Evolutionary conservation across 768 basidiomycete species (phyloP).

Genomic region (Lactarius vividus): DNA sequence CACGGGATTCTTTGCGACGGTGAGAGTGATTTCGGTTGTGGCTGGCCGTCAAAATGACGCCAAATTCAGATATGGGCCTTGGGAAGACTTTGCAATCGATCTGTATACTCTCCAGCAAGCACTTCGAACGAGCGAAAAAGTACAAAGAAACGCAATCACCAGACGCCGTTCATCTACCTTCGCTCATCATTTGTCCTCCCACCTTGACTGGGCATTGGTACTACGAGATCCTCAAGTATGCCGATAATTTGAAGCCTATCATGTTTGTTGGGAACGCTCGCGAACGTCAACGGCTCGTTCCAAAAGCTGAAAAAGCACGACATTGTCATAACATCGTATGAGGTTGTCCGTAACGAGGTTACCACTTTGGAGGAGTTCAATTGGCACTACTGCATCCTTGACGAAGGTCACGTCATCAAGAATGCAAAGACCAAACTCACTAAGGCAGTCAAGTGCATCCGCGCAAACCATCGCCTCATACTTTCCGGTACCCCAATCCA

Average conservation of each 20-base stretch:
- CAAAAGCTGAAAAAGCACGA: constrained; percentile 72
- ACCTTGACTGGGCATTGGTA: constrained; percentile 99
- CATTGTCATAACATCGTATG: constrained; percentile 96
- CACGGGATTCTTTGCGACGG: constrained; percentile 99
- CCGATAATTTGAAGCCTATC: constrained; percentile 77
- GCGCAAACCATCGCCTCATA: constrained; percentile 90
- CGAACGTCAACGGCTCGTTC: constrained; percentile 69
- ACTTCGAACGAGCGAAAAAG: constrained; percentile 76
- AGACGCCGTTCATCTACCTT: constrained; percentile 84
- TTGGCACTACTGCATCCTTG: constrained; percentile 96
- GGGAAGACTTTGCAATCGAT: constrained; percentile 98
- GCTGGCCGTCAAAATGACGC: constrained; percentile 16
- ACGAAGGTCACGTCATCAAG: constrained; percentile 99
- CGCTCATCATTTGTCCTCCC: constrained; percentile 93
- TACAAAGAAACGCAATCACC: constrained; percentile 63
- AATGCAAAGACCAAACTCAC: constrained; percentile 98
- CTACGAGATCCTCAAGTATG: constrained; percentile 94
- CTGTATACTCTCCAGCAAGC: constrained; percentile 93
- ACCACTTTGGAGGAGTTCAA: constrained; percentile 63
- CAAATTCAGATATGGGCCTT: constrained; percentile 86
- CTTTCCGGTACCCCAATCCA: constrained; percentile 98
- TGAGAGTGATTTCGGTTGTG: constrained; percentile 36
- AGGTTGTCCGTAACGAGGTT: constrained; percentile 95
- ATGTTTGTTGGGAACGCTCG: constrained; percentile 86
- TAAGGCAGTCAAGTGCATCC: constrained; percentile 89